phyloP scores from a whole-genome alignment of 2,329 filamentous ascomycete genomes.

The Aspergillus sp. region DNA sequence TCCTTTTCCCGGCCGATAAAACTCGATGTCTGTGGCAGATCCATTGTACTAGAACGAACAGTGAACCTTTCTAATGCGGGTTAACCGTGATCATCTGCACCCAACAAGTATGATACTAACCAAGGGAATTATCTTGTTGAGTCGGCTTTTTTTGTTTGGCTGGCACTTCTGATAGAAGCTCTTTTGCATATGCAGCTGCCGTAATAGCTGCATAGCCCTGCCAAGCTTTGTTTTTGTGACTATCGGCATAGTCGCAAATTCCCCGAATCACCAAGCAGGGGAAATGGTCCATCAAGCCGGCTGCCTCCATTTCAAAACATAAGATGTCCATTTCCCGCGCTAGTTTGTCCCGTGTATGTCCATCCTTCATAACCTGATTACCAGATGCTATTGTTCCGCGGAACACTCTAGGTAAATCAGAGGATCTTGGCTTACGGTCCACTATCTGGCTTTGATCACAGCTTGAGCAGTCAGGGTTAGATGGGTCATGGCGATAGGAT shows the following conservation, averaged over 20 bases:
- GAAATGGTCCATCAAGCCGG: background rate
- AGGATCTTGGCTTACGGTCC: background rate
- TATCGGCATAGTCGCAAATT: slow-evolving; percentile 4
- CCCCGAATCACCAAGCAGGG: slow-evolving; percentile 1
- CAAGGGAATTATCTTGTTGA: background rate
- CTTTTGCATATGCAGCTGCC: slow-evolving; percentile 5
- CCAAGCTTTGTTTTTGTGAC: background rate
- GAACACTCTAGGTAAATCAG: background rate
- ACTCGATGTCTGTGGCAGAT: too few species aligned
- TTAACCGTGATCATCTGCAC: background rate
- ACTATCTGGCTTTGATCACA: too few species aligned
- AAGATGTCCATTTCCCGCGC: background rate
- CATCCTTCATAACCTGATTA: background rate
- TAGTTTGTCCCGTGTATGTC: background rate
- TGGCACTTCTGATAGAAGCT: slow-evolving; percentile 1
- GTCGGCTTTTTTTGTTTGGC: background rate
- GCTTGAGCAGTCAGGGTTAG: too few species aligned
- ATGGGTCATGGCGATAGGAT: too few species aligned
- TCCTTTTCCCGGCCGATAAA: too few species aligned
- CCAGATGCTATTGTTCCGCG: background rate
- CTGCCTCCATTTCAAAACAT: background rate
- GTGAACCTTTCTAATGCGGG: too few species aligned
- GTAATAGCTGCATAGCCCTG: background rate
- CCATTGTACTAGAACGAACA: too few species aligned
- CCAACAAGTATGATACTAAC: background rate